Evolutionary conservation across 2,329 filamentous ascomycete genomes (phyloP).

Genomic region (Neopestalotiopsis sp.): DNA sequence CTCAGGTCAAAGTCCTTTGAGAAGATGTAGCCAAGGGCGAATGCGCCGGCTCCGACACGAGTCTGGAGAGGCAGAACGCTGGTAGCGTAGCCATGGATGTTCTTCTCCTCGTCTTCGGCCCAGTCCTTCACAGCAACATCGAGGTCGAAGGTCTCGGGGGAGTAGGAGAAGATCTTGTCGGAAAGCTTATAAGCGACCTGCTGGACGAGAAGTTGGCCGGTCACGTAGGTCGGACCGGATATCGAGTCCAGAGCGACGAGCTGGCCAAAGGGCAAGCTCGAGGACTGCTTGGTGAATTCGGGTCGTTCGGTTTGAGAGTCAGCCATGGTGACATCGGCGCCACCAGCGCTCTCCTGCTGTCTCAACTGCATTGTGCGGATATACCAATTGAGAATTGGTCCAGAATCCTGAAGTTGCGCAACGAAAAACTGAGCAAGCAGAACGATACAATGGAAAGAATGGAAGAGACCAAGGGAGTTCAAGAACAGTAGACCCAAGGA

Average conservation of each 20-base stretch:
- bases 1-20: constrained; percentile 92
- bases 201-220: constrained; percentile 90
- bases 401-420: neutral
- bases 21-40: constrained; percentile 96
- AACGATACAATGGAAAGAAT: constrained; percentile 13
- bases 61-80: constrained; percentile 83
- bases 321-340: constrained; percentile 34
- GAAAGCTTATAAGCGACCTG: constrained; percentile 95
- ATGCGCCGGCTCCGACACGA: constrained; percentile 83
- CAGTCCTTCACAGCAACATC: constrained; percentile 83
- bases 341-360: constrained; percentile 42
- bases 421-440: constrained; percentile 6
- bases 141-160: constrained; percentile 89
- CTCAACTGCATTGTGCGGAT: constrained; percentile 38
- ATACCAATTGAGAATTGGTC: constrained; percentile 12
- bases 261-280: constrained; percentile 63
- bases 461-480: neutral
- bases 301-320: constrained; percentile 35
- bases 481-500: constrained; percentile 9
- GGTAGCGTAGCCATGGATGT: constrained; percentile 82
- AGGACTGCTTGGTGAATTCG: constrained; percentile 49
- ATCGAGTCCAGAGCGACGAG: constrained; percentile 64
- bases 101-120: constrained; percentile 71
- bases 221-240: constrained; percentile 88
- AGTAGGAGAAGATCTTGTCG: constrained; percentile 97